Evolutionary conservation across 257 asterid species (phyloP).

Genomic region (Primulina huaijiensis): DNA sequence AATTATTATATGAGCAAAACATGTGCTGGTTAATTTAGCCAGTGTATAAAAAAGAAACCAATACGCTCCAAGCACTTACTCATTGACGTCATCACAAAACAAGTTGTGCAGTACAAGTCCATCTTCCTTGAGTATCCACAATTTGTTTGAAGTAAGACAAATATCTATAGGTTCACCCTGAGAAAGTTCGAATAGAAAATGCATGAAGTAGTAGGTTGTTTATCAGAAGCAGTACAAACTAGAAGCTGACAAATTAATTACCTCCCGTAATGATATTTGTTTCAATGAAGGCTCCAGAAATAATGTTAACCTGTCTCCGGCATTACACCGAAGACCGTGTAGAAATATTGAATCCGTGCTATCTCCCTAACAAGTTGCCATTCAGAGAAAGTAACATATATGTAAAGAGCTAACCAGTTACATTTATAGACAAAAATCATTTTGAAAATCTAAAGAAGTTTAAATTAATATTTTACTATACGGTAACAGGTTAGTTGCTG

Average conservation of each 20-base stretch:
- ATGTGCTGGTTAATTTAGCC: conserved; percentile 8
- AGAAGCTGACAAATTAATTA: conserved; percentile 27
- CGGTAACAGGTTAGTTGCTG: background rate
- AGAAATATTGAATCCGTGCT: conserved; percentile 45
- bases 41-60: conserved; percentile 8
- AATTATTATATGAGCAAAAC: conserved; percentile 3
- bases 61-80: conserved; percentile 43
- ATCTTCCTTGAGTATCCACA: conserved; percentile 82
- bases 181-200: conserved; percentile 27
- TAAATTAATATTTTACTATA: conserved; percentile 20
- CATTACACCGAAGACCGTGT: conserved; percentile 42
- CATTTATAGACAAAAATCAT: background rate
- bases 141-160: conserved; percentile 53
- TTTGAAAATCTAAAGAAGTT: conserved; percentile 14
- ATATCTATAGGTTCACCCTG: conserved; percentile 78
- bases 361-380: conserved; percentile 46
- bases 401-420: conserved; percentile 13
- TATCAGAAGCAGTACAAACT: conserved; percentile 9
- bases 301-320: conserved; percentile 53
- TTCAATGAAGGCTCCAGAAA: conserved; percentile 49
- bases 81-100: conserved; percentile 33
- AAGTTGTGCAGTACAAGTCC: conserved; percentile 62
- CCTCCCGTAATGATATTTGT: conserved; percentile 64
- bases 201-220: conserved; percentile 10
- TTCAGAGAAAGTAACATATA: conserved; percentile 27